phyloP scores from a whole-genome alignment of 75 land plant species.

The Pseudotsuga menziesii region DNA sequence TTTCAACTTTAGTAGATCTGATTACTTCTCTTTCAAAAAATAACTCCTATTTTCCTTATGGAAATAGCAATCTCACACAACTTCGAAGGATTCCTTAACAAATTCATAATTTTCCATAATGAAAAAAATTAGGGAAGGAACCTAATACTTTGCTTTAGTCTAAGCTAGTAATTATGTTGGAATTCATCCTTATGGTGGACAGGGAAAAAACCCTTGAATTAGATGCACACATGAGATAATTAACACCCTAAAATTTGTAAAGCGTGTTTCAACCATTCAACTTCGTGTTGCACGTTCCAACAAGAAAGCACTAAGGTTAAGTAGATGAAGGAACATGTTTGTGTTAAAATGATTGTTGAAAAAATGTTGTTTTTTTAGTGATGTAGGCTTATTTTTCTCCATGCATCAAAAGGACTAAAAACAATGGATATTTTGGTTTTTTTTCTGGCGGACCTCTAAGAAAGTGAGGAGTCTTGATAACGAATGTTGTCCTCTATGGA shows the following conservation, averaged over 20 bases:
- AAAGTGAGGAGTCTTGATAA: neutral
- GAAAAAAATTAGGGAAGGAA: neutral
- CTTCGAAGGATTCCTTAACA: slow-evolving; percentile 70
- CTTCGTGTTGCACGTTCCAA: slow-evolving; percentile 78
- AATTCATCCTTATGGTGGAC: slow-evolving; percentile 58
- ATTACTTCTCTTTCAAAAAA: slow-evolving; percentile 64
- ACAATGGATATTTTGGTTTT: neutral
- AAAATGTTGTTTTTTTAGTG: neutral
- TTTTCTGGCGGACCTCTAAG: neutral
- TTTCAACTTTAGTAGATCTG: slow-evolving; percentile 78
- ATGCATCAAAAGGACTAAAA: neutral
- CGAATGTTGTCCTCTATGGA: neutral
- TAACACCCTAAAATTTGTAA: slow-evolving; percentile 96
- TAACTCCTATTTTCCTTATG: slow-evolving; percentile 62
- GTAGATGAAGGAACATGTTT: slow-evolving; percentile 64
- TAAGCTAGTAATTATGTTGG: neutral
- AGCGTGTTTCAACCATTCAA: slow-evolving; percentile 87
- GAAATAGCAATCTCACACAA: slow-evolving; percentile 63
- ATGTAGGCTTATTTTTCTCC: neutral
- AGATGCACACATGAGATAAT: slow-evolving; percentile 87
- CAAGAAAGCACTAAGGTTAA: slow-evolving; percentile 55
- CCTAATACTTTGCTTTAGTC: neutral
- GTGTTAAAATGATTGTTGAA: neutral
- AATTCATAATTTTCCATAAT: neutral
- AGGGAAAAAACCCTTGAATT: slow-evolving; percentile 89